Conservation (phyloP, 106 monocot genomes). For the Phalaenopsis aphrodite region DNA sequence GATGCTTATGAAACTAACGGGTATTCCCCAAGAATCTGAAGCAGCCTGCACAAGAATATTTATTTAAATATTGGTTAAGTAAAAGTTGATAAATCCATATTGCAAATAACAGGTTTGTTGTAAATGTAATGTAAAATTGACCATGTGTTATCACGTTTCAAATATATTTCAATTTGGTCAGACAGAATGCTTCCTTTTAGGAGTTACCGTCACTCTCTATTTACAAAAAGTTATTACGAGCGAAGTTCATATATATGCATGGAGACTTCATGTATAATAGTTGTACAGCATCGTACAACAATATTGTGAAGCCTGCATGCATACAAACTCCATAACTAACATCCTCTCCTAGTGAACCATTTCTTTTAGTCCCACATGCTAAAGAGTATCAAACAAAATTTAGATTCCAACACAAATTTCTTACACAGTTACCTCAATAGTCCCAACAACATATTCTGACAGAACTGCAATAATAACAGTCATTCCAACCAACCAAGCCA, state of each 20-base stretch:
- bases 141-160: not conserved
- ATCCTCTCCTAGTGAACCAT: too few species aligned
- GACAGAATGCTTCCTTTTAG: not conserved
- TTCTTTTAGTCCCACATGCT: not conserved
- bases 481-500: conserved; percentile 56
- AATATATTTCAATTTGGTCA: not conserved
- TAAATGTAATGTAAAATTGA: not conserved
- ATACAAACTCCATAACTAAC: too few species aligned
- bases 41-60: conserved; percentile 28
- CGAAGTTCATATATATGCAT: not conserved
- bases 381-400: not conserved
- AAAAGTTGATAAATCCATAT: not conserved
- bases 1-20: conserved; percentile 59
- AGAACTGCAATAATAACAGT: conserved; percentile 48
- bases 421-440: conserved; percentile 39
- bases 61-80: not conserved
- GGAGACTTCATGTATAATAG: too few species aligned
- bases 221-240: not conserved
- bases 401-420: not conserved
- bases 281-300: too few species aligned
- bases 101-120: not conserved
- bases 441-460: conserved; percentile 58
- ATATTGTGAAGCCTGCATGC: too few species aligned
- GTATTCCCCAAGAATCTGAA: conserved; percentile 42
- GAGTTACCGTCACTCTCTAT: not conserved